Evolutionary conservation across 2,329 filamentous ascomycete genomes (phyloP), one percentile per base, ranked within the genome.

Genomic region (Paecilomyces sp.): DNA sequence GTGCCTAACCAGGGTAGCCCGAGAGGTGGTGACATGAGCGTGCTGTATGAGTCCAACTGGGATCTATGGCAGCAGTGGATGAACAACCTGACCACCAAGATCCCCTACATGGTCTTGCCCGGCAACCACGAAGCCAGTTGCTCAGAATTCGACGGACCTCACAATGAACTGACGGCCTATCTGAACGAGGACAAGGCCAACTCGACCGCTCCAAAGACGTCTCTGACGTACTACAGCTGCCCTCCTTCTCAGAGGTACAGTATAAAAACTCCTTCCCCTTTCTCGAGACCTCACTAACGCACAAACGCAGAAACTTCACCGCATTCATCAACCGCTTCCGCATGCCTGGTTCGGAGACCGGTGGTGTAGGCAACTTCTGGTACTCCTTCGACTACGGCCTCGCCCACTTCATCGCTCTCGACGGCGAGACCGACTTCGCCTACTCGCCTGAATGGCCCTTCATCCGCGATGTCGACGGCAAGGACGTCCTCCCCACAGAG

Each of bases 321-420:
- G 74, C 78, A 5, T 81, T 73, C 68, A 77, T 81, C 63, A 70
- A 82, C 67, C 79, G 80, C 53, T 83, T 82, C 74, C 75, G 76
- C 57, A 82, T 82, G 78, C 79, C 80, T 1, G 80, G 80, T 25
- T 61, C 64, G 1, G 79, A 82, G 63, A 74, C 72, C 9, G 77
- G 77, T 3, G 80, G 80, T 34, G 78, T 81, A 9, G 73, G 77
- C 57, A 82, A 81, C 73, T 79, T 82, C 65, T 82, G 80, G 80
- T 82, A 83, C 69, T 81, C 77, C 1, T 83, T 82, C 64, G 80
- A 83, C 71, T 82, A 82, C 63, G 80, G 80, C 25, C 70, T 81
- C n/a, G 80, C 77, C 1, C 80, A 83, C 65, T 82, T 82, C 60
- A 69, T 82, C 62, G 70, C 75, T 18, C 68, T 83, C 30, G 72